Evolutionary conservation across 106 monocot genomes (phyloP).

Genomic region (Allium sativum): DNA sequence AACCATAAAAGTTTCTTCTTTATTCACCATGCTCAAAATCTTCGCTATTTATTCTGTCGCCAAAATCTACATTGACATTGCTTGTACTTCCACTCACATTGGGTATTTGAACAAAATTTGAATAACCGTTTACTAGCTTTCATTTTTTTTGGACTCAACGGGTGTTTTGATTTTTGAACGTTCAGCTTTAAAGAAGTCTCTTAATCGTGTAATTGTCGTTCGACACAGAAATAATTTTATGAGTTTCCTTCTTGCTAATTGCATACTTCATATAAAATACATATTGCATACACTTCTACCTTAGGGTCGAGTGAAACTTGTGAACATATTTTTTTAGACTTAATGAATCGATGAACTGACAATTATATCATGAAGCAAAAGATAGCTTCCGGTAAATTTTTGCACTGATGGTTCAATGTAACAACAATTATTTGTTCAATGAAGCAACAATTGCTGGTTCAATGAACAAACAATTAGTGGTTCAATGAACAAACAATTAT

Average conservation of each 20-base stretch:
- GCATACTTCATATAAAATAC: slow-evolving; percentile 88
- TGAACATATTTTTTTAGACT: slow-evolving; percentile 73
- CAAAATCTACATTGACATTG: slow-evolving; percentile 34
- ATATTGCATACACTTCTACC: slow-evolving; percentile 86
- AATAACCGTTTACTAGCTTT: too few species aligned
- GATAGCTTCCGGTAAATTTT: slow-evolving; percentile 49
- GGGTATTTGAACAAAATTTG: too few species aligned
- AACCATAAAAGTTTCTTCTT: slow-evolving; percentile 74
- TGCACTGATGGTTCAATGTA: slow-evolving; percentile 62
- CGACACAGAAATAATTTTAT: slow-evolving; percentile 84
- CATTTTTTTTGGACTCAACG: too few species aligned
- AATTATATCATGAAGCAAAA: slow-evolving; percentile 64
- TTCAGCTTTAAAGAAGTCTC: slow-evolving; percentile 73
- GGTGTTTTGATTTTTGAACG: slow-evolving; percentile 48
- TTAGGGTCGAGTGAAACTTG: slow-evolving; percentile 86
- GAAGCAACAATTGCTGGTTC: too few species aligned
- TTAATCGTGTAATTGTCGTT: slow-evolving; percentile 71
- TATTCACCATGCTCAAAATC: slow-evolving; percentile 70
- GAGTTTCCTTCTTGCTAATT: slow-evolving; percentile 89
- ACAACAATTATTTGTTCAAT: too few species aligned
- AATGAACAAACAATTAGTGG: slow-evolving; percentile 54
- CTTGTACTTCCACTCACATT: too few species aligned
- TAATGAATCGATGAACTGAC: too few species aligned
- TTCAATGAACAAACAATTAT: slow-evolving; percentile 93
- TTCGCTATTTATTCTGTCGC: slow-evolving; percentile 65